Conservation (phyloP, 2,329 filamentous ascomycete species). For the Alternaria sp. region DNA sequence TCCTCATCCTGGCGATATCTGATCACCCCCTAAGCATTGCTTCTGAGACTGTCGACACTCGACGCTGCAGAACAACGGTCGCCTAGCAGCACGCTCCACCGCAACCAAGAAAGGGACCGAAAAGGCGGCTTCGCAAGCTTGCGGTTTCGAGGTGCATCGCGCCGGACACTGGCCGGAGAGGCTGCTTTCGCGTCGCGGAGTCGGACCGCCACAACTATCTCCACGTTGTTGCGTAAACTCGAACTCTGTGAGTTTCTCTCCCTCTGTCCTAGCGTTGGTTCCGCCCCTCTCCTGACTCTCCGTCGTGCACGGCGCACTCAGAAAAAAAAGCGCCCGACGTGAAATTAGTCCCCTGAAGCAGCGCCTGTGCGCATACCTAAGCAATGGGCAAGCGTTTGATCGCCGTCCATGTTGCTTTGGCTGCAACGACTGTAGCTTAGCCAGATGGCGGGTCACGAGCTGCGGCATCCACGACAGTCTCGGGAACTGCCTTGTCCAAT, state of each 20-base stretch:
- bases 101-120: conserved; percentile 17
- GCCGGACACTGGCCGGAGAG: conserved; percentile 25
- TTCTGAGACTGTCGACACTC: conserved; percentile 6
- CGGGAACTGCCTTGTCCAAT: conserved; percentile 30
- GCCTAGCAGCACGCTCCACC: conserved; percentile 3
- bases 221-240: conserved; percentile 33
- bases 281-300: conserved; percentile 28
- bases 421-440: conserved; percentile 26
- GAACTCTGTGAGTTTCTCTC: conserved; percentile 9
- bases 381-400: conserved; percentile 50
- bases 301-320: conserved; percentile 22
- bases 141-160: conserved; percentile 12
- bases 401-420: conserved; percentile 44
- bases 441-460: conserved; percentile 34
- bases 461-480: conserved; percentile 25
- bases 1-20: conserved; percentile 10
- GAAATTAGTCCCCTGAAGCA: conserved; percentile 44
- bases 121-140: conserved; percentile 12
- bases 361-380: conserved; percentile 34
- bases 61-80: conserved; percentile 14
- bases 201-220: conserved; percentile 30
- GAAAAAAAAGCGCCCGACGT: conserved; percentile 11
- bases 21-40: conserved; percentile 1
- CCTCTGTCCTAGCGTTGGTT: conserved; percentile 26
- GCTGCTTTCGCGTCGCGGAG: conserved; percentile 16